Conservation (phyloP, 495 filamentous ascomycete genomes). For the Darksidea phi region DNA sequence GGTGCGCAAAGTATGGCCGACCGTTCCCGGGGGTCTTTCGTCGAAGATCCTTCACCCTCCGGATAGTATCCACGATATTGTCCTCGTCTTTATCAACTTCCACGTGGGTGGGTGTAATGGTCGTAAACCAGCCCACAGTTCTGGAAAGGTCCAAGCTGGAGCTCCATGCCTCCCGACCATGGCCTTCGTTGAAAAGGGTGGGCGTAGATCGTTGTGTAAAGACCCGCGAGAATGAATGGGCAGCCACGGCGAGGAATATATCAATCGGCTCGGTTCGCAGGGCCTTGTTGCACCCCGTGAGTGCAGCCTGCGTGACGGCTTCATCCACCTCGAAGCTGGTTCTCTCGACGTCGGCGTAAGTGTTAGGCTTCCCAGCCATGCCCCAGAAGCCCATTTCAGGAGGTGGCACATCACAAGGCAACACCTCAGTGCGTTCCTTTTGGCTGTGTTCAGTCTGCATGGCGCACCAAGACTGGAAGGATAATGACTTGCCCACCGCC, state of each 20-base stretch:
- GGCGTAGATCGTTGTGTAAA: constrained; percentile 12
- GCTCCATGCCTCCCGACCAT: constrained; percentile 23
- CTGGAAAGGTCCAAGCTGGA: constrained; percentile 14
- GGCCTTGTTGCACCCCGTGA: constrained; percentile 3
- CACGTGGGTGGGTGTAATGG: constrained; percentile 12
- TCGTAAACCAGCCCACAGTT: constrained; percentile 29
- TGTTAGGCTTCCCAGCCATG: constrained; percentile 8
- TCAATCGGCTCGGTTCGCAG: constrained; percentile 21
- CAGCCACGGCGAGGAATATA: constrained; percentile 13
- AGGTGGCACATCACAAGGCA: constrained; percentile 8
- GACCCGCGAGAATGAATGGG: constrained; percentile 11
- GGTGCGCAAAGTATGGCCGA: constrained; percentile 20
- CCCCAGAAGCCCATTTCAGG: constrained; percentile 18
- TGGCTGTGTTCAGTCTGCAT: constrained; percentile 13
- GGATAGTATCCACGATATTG: constrained; percentile 16
- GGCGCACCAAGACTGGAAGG: constrained; percentile 18
- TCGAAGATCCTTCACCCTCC: constrained; percentile 19
- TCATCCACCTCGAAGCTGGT: constrained; percentile 13
- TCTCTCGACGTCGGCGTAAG: constrained; percentile 10
- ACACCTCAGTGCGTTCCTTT: background rate
- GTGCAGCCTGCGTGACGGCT: background rate
- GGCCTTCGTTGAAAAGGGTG: constrained; percentile 19
- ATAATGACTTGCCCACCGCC: background rate
- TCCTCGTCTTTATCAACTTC: background rate
- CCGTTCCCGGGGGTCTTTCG: constrained; percentile 16